phyloP scores from a whole-genome alignment of 129 eudicot genomes.

The Chrysanthemum lavandulifolium region DNA sequence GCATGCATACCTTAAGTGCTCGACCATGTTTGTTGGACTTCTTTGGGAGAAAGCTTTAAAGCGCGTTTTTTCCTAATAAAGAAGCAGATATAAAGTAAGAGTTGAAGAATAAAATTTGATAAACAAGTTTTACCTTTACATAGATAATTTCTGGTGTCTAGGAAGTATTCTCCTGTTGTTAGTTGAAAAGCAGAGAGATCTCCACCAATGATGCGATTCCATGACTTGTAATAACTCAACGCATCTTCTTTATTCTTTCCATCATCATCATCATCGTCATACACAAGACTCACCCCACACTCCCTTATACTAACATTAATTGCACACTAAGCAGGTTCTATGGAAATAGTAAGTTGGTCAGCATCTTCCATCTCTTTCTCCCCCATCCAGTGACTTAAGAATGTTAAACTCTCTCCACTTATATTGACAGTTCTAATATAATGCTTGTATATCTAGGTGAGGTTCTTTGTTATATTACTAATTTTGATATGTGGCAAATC shows the following conservation, averaged over 20 bases:
- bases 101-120: too few species aligned
- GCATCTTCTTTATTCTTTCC: not conserved
- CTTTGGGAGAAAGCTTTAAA: too few species aligned
- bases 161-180: not conserved
- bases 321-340: too few species aligned
- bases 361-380: not conserved
- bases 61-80: too few species aligned
- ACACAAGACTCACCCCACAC: not conserved
- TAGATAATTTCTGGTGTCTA: not conserved
- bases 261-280: not conserved
- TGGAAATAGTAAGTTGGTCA: not conserved
- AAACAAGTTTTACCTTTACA: too few species aligned
- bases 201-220: not conserved
- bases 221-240: not conserved
- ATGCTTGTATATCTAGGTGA: not conserved
- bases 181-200: not conserved
- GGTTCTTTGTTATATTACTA: not conserved
- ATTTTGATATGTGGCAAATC: not conserved
- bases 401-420: not conserved
- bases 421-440: not conserved
- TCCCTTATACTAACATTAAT: too few species aligned
- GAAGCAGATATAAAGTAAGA: too few species aligned
- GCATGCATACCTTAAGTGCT: too few species aligned
- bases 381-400: not conserved
- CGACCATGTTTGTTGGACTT: too few species aligned